Percentiles rank a stretch among this genome's conserved stretches.
Evolutionary conservation across 2,329 filamentous ascomycete species (phyloP).

Genomic region (Pyricularia grisea): DNA sequence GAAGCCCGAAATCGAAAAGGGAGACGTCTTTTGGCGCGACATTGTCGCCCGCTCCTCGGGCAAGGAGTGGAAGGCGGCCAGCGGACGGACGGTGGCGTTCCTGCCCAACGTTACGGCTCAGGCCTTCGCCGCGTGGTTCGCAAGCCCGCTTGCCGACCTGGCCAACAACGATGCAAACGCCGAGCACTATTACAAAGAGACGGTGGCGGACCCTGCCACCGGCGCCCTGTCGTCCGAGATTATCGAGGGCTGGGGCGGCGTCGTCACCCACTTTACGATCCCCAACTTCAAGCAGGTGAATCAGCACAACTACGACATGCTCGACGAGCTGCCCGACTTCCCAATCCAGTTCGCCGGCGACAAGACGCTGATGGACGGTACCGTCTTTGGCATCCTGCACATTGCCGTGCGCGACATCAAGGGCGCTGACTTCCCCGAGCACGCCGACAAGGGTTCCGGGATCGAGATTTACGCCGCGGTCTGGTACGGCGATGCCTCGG

Average conservation of each 20-base stretch:
- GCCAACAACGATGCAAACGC: slow-evolving; percentile 18
- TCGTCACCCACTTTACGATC: slow-evolving; percentile 23
- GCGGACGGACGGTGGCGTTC: slow-evolving; percentile 14
- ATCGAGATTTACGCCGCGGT: slow-evolving; percentile 13
- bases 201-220: slow-evolving; percentile 6
- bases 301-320: slow-evolving; percentile 17
- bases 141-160: slow-evolving; percentile 13
- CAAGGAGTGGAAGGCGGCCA: slow-evolving; percentile 12
- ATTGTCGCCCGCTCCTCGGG: slow-evolving; percentile 10
- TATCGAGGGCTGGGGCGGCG: slow-evolving; percentile 11
- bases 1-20: slow-evolving; percentile 13
- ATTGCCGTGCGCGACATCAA: slow-evolving; percentile 13
- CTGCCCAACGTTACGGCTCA: slow-evolving; percentile 16
- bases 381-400: slow-evolving; percentile 14
- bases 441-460: slow-evolving; percentile 1
- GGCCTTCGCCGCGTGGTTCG: slow-evolving; percentile 15
- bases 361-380: slow-evolving; percentile 13
- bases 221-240: slow-evolving; percentile 13
- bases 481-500: slow-evolving; percentile 13
- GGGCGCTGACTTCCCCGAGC: slow-evolving; percentile 4
- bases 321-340: slow-evolving; percentile 12
- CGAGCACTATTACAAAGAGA: slow-evolving; percentile 19
- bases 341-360: slow-evolving; percentile 16
- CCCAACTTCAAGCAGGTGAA: slow-evolving; percentile 18
- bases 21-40: slow-evolving; percentile 15